Base-by-base conservation (phyloP, 2,329 filamentous ascomycete species). In the Beauveria varroae region DNA sequence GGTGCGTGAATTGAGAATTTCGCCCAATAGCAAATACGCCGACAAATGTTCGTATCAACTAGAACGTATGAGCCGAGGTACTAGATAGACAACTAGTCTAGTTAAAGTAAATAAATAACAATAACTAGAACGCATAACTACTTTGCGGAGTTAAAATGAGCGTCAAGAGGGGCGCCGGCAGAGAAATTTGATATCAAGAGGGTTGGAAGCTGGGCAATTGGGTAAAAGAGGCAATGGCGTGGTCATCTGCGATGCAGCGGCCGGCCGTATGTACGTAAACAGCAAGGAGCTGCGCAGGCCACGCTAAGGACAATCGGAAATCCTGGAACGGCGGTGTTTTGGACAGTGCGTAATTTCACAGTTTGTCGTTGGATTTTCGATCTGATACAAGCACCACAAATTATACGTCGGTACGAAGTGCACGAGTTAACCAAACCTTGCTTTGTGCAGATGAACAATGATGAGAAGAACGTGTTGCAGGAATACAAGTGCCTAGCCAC, bases 201-300 rank as follows among this genome's bases (percentile, higher is more conserved):
- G n/a, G 6, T 22, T 26, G 30, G 30, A 50, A 12, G 30, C 30
- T 34, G 30, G 30, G 30, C 18, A 49, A 26, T 20, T 24, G 22
- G 24, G 22, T 30, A 44, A 24, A 55, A 22, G 40, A 24, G 26
- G 28, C 18, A 34, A 49, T 16, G 55, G 20, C 26, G 44, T 40
- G 44, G n/a, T 28, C 55, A 57, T 57, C 55, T 46, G 46, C 34
- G 55, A 57, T 57, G 55, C 3, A 43, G 46, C 40, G 34, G 52
- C 5, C 1, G 46, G 44, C 18, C 30, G 43, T 22, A 37, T 41
- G 55, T 50, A 28, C 44, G 16, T 50, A 57, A 41, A 57, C 20
- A 57, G 46, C 5, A 50, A 55, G n/a, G 40, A 50, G 46, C 9
- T 22, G 55, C 34, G 22, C 44, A 37, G 44, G 18, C 41, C n/a